Conservation (phyloP, 2,329 filamentous ascomycete genomes). For the Passalora sequoiae region DNA sequence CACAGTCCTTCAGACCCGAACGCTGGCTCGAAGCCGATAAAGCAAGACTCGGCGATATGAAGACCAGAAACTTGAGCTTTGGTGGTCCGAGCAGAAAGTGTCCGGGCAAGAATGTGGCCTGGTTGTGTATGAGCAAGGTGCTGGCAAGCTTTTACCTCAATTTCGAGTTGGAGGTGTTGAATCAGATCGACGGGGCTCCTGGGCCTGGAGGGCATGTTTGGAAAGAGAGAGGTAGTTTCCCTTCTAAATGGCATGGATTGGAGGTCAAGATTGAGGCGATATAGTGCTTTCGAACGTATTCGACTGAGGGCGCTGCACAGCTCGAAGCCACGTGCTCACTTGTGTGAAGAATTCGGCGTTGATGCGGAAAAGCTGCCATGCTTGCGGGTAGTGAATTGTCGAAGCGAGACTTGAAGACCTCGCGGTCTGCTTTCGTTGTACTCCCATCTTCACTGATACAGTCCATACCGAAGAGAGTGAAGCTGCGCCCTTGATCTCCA, state of each 20-base stretch:
- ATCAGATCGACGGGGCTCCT: slow-evolving; percentile 8
- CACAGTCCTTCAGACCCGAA: slow-evolving; percentile 4
- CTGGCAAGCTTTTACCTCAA: slow-evolving; percentile 6
- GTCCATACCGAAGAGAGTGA: too few relatives aligned
- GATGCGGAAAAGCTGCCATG: too few relatives aligned
- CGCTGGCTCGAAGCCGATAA: slow-evolving; percentile 1
- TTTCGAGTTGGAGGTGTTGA: slow-evolving; percentile 7
- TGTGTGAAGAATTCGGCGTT: too few relatives aligned
- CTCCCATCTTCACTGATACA: too few relatives aligned
- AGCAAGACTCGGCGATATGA: slow-evolving; percentile 2
- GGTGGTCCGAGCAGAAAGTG: slow-evolving; percentile 6
- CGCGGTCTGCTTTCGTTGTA: too few relatives aligned
- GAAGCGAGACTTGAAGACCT: too few relatives aligned
- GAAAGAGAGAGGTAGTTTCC: slow-evolving; percentile 6
- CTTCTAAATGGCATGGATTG: slow-evolving; percentile 11
- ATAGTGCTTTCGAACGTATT: too few relatives aligned
- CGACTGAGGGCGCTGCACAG: too few relatives aligned
- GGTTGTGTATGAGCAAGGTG: slow-evolving; percentile 8
- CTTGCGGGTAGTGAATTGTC: too few relatives aligned
- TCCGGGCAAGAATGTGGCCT: slow-evolving; percentile 9
- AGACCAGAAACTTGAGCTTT: slow-evolving; percentile 7
- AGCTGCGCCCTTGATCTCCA: too few relatives aligned
- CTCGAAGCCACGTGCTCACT: too few relatives aligned
- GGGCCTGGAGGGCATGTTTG: slow-evolving; percentile 7
- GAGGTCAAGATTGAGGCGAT: slow-evolving; percentile 6